phyloP scores from a whole-genome alignment of 169 alveolate species.

The Toxoplasma gondii region DNA sequence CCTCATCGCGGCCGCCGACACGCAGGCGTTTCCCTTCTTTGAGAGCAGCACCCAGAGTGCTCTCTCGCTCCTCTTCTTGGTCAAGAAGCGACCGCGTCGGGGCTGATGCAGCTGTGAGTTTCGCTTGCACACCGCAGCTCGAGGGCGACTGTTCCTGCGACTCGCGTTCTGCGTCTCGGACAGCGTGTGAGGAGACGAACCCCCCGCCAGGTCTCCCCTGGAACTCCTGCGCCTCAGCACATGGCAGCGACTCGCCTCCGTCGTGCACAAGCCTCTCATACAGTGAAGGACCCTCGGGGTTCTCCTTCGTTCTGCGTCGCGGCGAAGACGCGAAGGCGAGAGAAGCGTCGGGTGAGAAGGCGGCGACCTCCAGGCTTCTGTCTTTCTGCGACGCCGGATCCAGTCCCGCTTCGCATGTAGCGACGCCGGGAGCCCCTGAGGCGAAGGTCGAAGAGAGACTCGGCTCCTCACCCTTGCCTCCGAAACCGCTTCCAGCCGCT shows the following conservation, averaged over 20 bases:
- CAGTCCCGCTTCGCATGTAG: background rate
- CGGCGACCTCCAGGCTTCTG: background rate
- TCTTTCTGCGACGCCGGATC: background rate
- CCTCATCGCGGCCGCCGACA: too few relatives aligned
- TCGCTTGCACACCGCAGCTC: background rate
- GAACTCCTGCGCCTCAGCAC: background rate
- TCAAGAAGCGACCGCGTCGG: background rate
- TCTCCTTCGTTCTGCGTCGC: background rate
- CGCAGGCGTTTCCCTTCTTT: too few relatives aligned
- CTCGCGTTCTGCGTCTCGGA: background rate
- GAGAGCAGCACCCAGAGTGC: too few relatives aligned
- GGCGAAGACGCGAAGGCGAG: background rate
- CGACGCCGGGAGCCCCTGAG: background rate
- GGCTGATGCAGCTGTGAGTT: background rate
- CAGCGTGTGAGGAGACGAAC: too few relatives aligned
- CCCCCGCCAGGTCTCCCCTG: too few relatives aligned
- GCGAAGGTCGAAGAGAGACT: background rate
- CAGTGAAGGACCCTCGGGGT: background rate
- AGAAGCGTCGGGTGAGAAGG: background rate
- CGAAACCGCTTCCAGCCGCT: background rate
- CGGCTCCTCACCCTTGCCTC: background rate
- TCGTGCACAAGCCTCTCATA: background rate
- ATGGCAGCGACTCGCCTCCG: background rate
- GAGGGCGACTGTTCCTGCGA: background rate
- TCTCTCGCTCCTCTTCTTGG: background rate